Percentiles rank a stretch among this genome's conserved stretches.
Evolutionary conservation across 1,284 basidiomycete genomes (phyloP).

Genomic region (Apiotrichum sp.): DNA sequence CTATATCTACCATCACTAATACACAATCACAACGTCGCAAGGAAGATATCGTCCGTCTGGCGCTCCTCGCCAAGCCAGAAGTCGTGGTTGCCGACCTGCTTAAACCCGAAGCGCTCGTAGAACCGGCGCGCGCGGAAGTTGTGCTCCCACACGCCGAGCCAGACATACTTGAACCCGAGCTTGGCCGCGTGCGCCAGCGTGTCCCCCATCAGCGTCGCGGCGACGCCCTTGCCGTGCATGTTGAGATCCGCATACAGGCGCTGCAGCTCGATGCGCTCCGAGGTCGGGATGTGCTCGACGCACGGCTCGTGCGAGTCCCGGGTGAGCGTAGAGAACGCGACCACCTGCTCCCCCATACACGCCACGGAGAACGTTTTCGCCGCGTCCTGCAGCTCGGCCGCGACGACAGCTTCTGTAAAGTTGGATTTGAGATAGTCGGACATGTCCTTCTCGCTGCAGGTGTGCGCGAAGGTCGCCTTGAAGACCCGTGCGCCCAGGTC

Average conservation of each 20-base stretch:
- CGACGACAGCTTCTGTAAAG: slow-evolving; percentile 6
- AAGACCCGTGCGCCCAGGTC: slow-evolving; percentile 8
- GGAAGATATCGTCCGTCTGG: slow-evolving; percentile 14
- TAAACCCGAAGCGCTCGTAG: slow-evolving; percentile 28
- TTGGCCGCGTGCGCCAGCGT: slow-evolving; percentile 15
- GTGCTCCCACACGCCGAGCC: slow-evolving; percentile 35
- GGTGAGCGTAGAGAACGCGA: slow-evolving; percentile 10
- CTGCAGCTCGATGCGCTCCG: slow-evolving; percentile 10
- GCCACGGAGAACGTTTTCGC: slow-evolving; percentile 5
- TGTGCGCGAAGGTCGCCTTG: slow-evolving; percentile 10
- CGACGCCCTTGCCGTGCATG: slow-evolving; percentile 29
- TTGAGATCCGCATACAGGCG: slow-evolving; percentile 12
- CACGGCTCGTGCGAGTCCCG: slow-evolving; percentile 5
- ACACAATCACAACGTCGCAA: neutral
- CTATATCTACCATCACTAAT: too few species aligned
- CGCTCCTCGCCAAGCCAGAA: slow-evolving; percentile 12
- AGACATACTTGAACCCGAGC: slow-evolving; percentile 22
- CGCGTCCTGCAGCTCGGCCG: slow-evolving; percentile 2
- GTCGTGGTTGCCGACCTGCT: slow-evolving; percentile 17
- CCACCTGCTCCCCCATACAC: neutral
- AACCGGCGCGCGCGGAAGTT: slow-evolving; percentile 25
- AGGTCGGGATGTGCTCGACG: slow-evolving; percentile 7
- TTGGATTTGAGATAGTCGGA: slow-evolving; percentile 8
- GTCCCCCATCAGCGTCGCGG: slow-evolving; percentile 14
- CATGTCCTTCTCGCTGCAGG: slow-evolving; percentile 11